A percentile compares a stretch with the other conserved stretches of the same genome.
Conservation (phyloP, 2,329 filamentous ascomycete genomes). For the Fusarium neocosmosporiellum region DNA sequence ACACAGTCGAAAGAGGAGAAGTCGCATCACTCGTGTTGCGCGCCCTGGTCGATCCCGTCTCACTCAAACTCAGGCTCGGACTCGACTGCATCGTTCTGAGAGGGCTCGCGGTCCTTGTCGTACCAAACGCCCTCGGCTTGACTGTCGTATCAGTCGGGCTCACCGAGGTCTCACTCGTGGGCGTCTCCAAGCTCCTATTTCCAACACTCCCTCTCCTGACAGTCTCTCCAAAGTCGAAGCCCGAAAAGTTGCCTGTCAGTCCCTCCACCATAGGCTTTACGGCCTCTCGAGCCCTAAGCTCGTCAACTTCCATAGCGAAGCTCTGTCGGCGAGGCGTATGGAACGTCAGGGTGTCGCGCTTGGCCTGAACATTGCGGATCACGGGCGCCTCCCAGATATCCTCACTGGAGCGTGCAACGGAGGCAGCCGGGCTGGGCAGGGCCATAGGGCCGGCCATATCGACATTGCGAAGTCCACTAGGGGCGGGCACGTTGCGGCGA, state of each 20-base stretch:
- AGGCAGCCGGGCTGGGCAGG: constrained; percentile 57
- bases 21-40: constrained; percentile 40
- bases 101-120: constrained; percentile 38
- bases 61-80: constrained; percentile 35
- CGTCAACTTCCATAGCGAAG: constrained; percentile 61
- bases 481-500: constrained; percentile 34
- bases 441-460: constrained; percentile 45
- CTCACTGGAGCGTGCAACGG: constrained; percentile 54
- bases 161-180: constrained; percentile 22
- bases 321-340: constrained; percentile 59
- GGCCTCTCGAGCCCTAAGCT: constrained; percentile 25
- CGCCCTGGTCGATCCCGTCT: constrained; percentile 29
- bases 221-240: constrained; percentile 52
- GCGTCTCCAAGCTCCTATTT: constrained; percentile 27
- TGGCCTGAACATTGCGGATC: constrained; percentile 61
- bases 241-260: constrained; percentile 52
- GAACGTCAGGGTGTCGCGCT: constrained; percentile 62
- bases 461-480: constrained; percentile 43
- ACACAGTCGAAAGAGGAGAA: constrained; percentile 36
- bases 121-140: constrained; percentile 28
- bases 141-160: constrained; percentile 33
- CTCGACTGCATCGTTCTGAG: constrained; percentile 41
- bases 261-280: constrained; percentile 46
- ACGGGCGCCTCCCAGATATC: constrained; percentile 54
- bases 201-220: constrained; percentile 39